Base-by-base conservation (phyloP, 2,329 filamentous ascomycete species). In the Cladophialophora bantiana region DNA sequence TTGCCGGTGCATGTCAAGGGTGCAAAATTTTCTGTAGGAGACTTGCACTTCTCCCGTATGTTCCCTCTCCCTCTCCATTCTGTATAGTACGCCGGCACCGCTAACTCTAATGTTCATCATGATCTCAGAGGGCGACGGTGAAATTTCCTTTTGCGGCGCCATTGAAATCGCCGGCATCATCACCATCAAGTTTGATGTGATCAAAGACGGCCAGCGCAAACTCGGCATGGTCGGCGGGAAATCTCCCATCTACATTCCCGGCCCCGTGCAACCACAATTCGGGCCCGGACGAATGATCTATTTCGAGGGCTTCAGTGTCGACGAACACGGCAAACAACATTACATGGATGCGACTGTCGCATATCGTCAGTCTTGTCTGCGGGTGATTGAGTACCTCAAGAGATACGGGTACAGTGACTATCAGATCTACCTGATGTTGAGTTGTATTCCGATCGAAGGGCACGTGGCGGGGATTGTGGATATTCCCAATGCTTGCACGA, bases 81-180 rank as follows among this genome's bases (percentile, higher is more conserved):
- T 20, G 31, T 4, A 12, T 26, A 32, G 10, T 12, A 31, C 7
- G 5, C 35, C 36, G 13, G 35, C 26, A 13, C 18, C 20, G 26
- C 54, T 48, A 13, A 34, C 31, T n/a, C 26, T 26, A 26, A 34
- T 20, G 6, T 48, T 55, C 36, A 34, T 55, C n/a, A 40, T 36
- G n/a, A 48, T 32, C 38, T 59, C 68, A 85, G 84, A 96, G 79
- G 93, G 93, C 7, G 93, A 97, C 75, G 93, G 93, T 6, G 93
- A 97, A 77, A 96, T 97, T 67, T 92, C 89, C 2, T 97, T 93
- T 76, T 93, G 90, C 70, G 90, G 90, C 20, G 94, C 93, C 5
- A 97, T 97, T 73, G 94, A 97, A 78, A 97, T 97, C 91, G 92
- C 93, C 0, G 93, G 93, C 4, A 83, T 92, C 52, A 96, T 97